Percentiles rank a stretch among this genome's conserved stretches.
These are phyloP conservation scores for Dactylorhiza incarnata DNA, from an alignment of 106 monocot genomes.

Conservation along the genomic window DNA sequence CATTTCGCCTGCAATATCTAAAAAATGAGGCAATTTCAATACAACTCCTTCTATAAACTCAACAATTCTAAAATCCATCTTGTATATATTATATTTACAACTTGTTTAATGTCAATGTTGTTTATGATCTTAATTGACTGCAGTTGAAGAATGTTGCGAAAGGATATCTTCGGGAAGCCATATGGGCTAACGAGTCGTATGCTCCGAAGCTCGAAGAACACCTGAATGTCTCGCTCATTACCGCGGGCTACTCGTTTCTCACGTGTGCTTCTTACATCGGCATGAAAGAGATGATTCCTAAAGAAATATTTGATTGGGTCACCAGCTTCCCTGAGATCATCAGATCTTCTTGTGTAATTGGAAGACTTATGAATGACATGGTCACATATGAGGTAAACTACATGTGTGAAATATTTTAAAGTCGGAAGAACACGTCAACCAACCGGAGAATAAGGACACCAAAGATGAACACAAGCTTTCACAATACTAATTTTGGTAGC, in stretches of 20 bases:
- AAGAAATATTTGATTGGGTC: background rate
- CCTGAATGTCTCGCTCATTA: background rate
- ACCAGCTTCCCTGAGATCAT: background rate
- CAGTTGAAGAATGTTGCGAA: background rate
- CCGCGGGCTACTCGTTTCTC: constrained; percentile 5
- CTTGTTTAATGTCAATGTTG: background rate
- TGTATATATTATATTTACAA: background rate
- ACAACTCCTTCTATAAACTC: background rate
- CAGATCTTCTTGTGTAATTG: background rate
- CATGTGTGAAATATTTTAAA: too few relatives aligned
- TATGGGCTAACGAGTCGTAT: background rate
- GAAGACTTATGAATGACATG: constrained; percentile 4
- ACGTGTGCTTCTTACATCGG: constrained; percentile 2
- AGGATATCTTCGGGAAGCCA: constrained; percentile 1
- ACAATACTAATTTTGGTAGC: too few relatives aligned
- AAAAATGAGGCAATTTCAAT: background rate
- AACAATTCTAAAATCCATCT: background rate
- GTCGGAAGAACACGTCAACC: too few relatives aligned
- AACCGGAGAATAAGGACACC: too few relatives aligned
- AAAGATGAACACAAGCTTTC: too few relatives aligned
- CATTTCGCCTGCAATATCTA: background rate
- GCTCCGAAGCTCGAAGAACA: constrained; percentile 3
- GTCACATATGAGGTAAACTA: constrained; percentile 5
- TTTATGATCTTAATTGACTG: background rate
- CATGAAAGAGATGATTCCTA: background rate